Percentiles rank a stretch among this genome's conserved stretches.
Evolutionary conservation across 768 basidiomycete species (phyloP).

Genomic region (Candolleomyces efflorescens): DNA sequence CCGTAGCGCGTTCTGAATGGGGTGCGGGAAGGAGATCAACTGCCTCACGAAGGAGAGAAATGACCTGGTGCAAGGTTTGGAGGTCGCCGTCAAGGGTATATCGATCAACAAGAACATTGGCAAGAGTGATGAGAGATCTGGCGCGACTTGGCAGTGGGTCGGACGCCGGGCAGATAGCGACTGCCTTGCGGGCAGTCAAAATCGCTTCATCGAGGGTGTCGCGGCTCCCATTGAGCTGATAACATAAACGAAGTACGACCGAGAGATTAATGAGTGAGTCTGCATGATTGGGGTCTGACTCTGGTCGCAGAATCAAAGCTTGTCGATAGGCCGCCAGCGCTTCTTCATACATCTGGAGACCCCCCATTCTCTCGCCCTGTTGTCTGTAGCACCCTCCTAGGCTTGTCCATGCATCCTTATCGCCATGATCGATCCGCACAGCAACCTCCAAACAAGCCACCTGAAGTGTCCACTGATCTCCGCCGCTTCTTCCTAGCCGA

Average conservation of each 20-base stretch:
- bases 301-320: neutral
- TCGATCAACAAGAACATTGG: neutral
- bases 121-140: neutral
- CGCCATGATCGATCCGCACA: neutral
- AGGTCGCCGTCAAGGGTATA: neutral
- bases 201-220: neutral
- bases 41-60: conserved; percentile 6
- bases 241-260: no score
- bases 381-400: neutral
- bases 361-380: no score
- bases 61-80: conserved; percentile 9
- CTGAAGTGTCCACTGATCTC: neutral
- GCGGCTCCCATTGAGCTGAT: neutral
- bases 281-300: no score
- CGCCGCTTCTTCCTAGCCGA: neutral
- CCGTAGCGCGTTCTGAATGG: conserved; percentile 5
- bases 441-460: neutral
- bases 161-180: neutral
- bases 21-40: conserved; percentile 4
- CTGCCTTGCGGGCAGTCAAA: no score
- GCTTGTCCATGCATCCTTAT: neutral
- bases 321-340: neutral
- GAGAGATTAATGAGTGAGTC: neutral
- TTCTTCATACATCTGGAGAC: neutral
- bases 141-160: neutral